A percentile compares a stretch with the other conserved stretches of the same genome.
Evolutionary conservation across 129 eudicot species (phyloP).

Genomic region (Flaveria linearis): DNA sequence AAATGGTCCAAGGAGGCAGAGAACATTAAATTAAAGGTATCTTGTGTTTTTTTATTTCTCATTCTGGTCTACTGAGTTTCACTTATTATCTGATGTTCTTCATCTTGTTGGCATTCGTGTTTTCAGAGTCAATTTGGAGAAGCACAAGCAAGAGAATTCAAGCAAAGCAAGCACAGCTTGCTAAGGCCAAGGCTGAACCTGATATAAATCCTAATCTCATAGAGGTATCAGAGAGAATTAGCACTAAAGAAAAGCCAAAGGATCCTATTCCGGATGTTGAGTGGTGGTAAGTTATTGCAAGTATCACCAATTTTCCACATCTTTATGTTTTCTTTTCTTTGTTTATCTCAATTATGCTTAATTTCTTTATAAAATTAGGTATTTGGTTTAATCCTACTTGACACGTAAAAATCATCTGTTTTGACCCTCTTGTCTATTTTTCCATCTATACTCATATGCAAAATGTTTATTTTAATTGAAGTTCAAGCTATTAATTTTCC

Average conservation of each 20-base stretch:
- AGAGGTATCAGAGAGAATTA: conserved; percentile 76
- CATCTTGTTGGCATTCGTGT: conserved; percentile 9
- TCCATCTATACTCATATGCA: background rate
- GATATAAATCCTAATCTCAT: conserved; percentile 89
- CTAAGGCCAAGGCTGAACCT: conserved; percentile 88
- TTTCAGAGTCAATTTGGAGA: conserved; percentile 81
- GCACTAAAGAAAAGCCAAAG: conserved; percentile 72
- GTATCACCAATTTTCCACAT: conserved; percentile 15
- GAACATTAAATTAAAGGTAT: conserved; percentile 66
- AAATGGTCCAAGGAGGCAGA: conserved; percentile 95
- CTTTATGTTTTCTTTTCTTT: background rate
- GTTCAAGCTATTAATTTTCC: background rate
- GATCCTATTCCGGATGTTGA: conserved; percentile 85
- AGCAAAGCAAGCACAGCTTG: conserved; percentile 85
- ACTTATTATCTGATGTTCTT: background rate
- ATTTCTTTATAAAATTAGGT: too few species aligned
- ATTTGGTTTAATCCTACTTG: background rate
- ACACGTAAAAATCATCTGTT: background rate
- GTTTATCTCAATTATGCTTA: background rate
- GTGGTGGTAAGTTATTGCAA: conserved; percentile 58
- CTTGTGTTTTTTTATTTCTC: background rate
- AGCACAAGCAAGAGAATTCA: conserved; percentile 83
- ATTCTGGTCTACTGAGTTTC: background rate
- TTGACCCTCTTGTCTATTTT: background rate
- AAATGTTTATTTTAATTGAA: background rate